phyloP scores from a whole-genome alignment of 495 filamentous ascomycete species.

The Cryomyces minteri region DNA sequence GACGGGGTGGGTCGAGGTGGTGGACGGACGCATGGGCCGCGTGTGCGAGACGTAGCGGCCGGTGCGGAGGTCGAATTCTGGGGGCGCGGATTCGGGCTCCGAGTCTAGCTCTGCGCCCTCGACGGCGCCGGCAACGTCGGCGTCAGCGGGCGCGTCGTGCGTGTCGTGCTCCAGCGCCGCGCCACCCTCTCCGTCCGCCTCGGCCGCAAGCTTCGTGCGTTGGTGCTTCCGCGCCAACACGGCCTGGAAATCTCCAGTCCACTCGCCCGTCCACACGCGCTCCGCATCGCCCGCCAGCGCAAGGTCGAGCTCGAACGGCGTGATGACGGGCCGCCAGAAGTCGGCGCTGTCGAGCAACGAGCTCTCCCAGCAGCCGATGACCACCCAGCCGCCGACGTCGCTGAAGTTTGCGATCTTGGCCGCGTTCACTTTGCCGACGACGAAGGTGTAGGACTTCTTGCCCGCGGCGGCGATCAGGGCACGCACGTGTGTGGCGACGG shows the following conservation, averaged over 20 bases:
- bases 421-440: slow-evolving; percentile 90
- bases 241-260: slow-evolving; percentile 25
- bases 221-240: slow-evolving; percentile 11
- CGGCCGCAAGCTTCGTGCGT: background rate
- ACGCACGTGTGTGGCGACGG: slow-evolving; percentile 55
- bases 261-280: slow-evolving; percentile 31
- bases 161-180: slow-evolving; percentile 1
- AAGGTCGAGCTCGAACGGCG: slow-evolving; percentile 74
- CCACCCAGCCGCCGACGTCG: slow-evolving; percentile 90
- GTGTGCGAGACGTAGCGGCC: slow-evolving; percentile 70
- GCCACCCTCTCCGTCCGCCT: slow-evolving; percentile 7
- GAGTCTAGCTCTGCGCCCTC: slow-evolving; percentile 27
- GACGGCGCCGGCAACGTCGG: slow-evolving; percentile 3
- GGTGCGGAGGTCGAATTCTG: slow-evolving; percentile 82
- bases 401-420: slow-evolving; percentile 93
- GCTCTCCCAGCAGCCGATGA: slow-evolving; percentile 97
- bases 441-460: slow-evolving; percentile 90
- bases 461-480: slow-evolving; percentile 51
- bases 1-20: background rate
- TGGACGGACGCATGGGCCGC: slow-evolving; percentile 46
- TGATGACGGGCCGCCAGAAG: slow-evolving; percentile 74
- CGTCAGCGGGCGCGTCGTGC: background rate
- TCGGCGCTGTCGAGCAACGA: slow-evolving; percentile 65
- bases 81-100: slow-evolving; percentile 52
- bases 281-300: slow-evolving; percentile 49